Evolutionary conservation across 495 filamentous ascomycete genomes (phyloP).

Genomic region (Xylaria acuta): DNA sequence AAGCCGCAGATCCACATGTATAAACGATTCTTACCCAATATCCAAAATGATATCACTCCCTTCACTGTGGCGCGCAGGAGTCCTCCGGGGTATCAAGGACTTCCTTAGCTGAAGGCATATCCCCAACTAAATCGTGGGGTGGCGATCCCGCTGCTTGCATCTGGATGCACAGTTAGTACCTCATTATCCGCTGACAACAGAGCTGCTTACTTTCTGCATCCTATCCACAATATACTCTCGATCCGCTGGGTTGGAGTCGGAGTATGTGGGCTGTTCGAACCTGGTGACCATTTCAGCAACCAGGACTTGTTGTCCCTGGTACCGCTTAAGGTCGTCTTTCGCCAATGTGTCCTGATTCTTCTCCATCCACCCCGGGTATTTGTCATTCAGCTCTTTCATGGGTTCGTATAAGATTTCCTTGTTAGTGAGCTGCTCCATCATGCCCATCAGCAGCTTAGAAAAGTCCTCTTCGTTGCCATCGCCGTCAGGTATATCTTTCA

Average conservation of each 20-base stretch:
- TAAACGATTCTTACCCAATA: constrained; percentile 28
- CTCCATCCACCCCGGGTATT: constrained; percentile 87
- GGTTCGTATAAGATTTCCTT: constrained; percentile 98
- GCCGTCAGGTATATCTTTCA: constrained; percentile 68
- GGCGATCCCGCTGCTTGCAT: constrained; percentile 96
- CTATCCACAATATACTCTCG: constrained; percentile 92
- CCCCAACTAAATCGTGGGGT: constrained; percentile 86
- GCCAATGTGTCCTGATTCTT: constrained; percentile 70
- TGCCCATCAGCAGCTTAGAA: constrained; percentile 88
- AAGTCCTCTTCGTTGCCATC: constrained; percentile 83
- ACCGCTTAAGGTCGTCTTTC: constrained; percentile 76
- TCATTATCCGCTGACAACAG: constrained; percentile 18
- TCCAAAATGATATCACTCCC: constrained; percentile 20
- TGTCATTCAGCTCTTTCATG: constrained; percentile 94
- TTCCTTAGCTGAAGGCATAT: constrained; percentile 80
- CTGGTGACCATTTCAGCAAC: constrained; percentile 86
- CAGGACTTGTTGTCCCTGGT: constrained; percentile 80
- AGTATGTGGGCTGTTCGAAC: constrained; percentile 81
- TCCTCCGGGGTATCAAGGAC: constrained; percentile 72
- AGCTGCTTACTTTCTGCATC: constrained; percentile 86
- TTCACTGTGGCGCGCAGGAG: constrained; percentile 74
- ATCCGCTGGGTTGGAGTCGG: constrained; percentile 80
- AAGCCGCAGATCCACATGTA: constrained; percentile 30
- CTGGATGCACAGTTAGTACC: constrained; percentile 46
- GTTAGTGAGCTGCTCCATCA: constrained; percentile 98